Base-by-base conservation (phyloP, 768 basidiomycete species). In the Amanita fuliginea region DNA sequence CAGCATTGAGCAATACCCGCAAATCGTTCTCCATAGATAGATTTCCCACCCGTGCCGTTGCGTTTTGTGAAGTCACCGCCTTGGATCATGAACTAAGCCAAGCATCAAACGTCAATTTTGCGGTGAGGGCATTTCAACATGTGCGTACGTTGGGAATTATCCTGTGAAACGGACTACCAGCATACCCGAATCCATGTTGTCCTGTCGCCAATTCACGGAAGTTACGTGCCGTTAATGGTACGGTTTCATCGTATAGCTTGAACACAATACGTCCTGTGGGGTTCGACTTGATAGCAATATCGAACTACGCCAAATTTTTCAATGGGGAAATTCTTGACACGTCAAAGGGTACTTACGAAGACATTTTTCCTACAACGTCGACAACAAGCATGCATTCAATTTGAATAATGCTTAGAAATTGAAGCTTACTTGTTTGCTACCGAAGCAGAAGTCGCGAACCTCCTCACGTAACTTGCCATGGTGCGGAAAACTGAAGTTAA, bases 21-120 rank as follows among this genome's bases (percentile, higher is more conserved):
- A 64, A 94, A 93, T 60, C 79, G 82, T 51, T 76, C 73, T 30
- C 90, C 91, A 56, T 90, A 94, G 62, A 91, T 89, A 11, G 86
- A 89, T 63, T 81, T 74, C n/a, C 86, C 86, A 30, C 89, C 86
- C 0, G 84, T 89, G 11, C 86, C 86, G 54, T 89, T 77, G 54
- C 76, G 71, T 8, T 66, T 60, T 26, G 86, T 88, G 65, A 91
- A 90, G 66, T 93, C 90, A 21, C 90, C 90, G 21, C 87, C 90
- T 63, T 91, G 89, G 41, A 86, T 64, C 88, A 91, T 91, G 68
- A 86, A 88, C 76, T 77, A 51, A 6, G 53, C 16, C 19, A 26
- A 26, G 30, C 45, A 53, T 49, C 10, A 42, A 32, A 39, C 24
- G 24, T 19, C 26, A 26, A 40, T 16, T 14, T 5, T 21, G 36